phyloP scores from a whole-genome alignment of 495 filamentous ascomycete genomes.

The Apodospora peruviana region DNA sequence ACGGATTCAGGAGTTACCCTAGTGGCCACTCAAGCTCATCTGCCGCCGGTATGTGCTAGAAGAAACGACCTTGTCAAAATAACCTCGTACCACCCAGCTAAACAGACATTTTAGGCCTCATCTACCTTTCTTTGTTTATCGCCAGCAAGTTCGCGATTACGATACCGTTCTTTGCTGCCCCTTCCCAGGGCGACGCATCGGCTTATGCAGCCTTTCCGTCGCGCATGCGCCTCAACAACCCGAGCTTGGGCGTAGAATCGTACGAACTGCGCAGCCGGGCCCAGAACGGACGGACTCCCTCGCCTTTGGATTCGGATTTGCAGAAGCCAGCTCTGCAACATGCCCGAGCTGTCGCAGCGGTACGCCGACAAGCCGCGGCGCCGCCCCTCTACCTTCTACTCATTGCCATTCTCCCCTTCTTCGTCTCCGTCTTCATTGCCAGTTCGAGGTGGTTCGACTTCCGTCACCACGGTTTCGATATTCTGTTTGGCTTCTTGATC shows the following conservation, averaged over 20 bases:
- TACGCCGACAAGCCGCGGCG: conserved; percentile 61
- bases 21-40: conserved; percentile 59
- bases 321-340: conserved; percentile 37
- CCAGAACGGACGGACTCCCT: conserved; percentile 16
- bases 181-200: conserved; percentile 24
- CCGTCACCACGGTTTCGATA: conserved; percentile 85
- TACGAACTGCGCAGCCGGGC: conserved; percentile 24
- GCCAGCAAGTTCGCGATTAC: conserved; percentile 57
- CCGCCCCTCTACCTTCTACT: conserved; percentile 64
- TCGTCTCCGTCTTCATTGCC: conserved; percentile 50
- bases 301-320: conserved; percentile 19
- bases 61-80: too few species aligned
- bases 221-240: conserved; percentile 24
- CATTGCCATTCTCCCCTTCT: conserved; percentile 58
- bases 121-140: conserved; percentile 70
- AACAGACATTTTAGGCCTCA: conserved; percentile 40
- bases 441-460: conserved; percentile 71
- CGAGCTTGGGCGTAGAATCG: conserved; percentile 13
- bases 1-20: conserved; percentile 84
- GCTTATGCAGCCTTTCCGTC: conserved; percentile 46
- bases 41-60: conserved; percentile 55
- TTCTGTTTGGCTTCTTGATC: conserved; percentile 69
- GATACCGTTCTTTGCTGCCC: conserved; percentile 51
- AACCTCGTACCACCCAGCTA: too few species aligned
- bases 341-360: conserved; percentile 38